These are phyloP conservation scores for Oryza officinalis DNA, from an alignment of 176 grass and related monocot genomes.

Conservation along the genomic window DNA sequence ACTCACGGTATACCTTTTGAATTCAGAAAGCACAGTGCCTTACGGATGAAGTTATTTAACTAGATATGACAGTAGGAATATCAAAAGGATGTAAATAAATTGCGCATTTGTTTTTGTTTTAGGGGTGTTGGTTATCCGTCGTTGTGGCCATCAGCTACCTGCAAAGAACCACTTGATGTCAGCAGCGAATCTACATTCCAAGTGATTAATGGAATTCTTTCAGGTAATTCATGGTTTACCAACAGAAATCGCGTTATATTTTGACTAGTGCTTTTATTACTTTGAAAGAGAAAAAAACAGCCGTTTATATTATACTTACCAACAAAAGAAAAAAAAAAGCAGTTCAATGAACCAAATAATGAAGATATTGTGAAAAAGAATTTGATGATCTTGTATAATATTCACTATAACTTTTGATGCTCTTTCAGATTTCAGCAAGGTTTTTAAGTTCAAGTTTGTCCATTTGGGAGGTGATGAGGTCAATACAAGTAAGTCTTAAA, in stretches of 20 bases:
- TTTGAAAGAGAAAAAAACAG: constrained; percentile 10
- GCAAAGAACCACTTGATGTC: constrained; percentile 90
- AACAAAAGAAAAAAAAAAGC: not conserved
- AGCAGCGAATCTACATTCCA: constrained; percentile 77
- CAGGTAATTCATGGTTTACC: constrained; percentile 49
- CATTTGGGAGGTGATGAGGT: constrained; percentile 98
- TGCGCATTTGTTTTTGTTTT: constrained; percentile 7
- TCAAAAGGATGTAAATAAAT: not conserved
- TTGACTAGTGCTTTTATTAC: not conserved
- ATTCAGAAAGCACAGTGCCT: not conserved
- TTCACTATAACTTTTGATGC: constrained; percentile 28
- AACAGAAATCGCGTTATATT: constrained; percentile 24
- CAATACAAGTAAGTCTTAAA: constrained; percentile 64
- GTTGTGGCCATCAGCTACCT: constrained; percentile 75
- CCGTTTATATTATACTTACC: not conserved
- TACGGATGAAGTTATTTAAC: not conserved
- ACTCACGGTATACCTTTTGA: not conserved
- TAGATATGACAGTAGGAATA: not conserved
- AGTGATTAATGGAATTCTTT: constrained; percentile 93
- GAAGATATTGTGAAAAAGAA: not conserved
- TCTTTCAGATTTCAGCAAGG: constrained; percentile 86
- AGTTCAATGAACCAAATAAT: not conserved
- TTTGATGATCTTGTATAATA: not conserved
- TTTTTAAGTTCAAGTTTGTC: constrained; percentile 99
- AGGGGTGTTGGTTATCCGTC: constrained; percentile 88